Evolutionary conservation across 1,284 basidiomycete species (phyloP), one percentile per base, ranked within the genome.

Genomic region (Irpex sp.): DNA sequence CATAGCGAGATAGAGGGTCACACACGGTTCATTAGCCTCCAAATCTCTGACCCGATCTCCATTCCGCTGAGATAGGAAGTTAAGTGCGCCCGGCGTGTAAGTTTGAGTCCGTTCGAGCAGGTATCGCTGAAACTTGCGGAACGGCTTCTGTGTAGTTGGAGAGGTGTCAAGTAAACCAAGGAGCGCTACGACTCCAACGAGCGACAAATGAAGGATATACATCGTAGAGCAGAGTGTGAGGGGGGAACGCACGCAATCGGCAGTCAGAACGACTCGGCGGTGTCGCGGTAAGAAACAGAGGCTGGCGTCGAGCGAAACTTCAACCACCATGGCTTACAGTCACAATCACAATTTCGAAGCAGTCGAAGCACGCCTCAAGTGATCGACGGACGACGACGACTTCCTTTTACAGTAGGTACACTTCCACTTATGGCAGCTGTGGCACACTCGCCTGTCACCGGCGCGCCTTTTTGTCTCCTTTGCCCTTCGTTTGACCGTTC

Each of bases 381-480:
- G 15, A 31, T 13, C 9, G 33, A 55, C 17, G 53, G 11, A 55
- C n/a, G 15, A 55, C 53, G 33, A 8, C 31, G 33, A 35, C 53
- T 55, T 55, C 53, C 53, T 55, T 26, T 55, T 55, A 55, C 8
- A 35, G 53, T 33, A 55, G 53, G 19, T 11, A 55, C 26, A 55
- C 19, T 31, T 55, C 53, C 33, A 17, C 19, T 17, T 55, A 15
- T 21, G 33, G 53, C 7, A 55, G 31, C 13, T 55, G 26, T 13
- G 53, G 19, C 53, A 35, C 13, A 15, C 19, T 33, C 19, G 13
- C 7, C 11, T 55, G 33, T 43, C 36, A 62, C n/a, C 47, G 61
- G 17, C 56, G 26, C 5, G 56, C 55, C 37, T 58, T 62, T n/a
- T 62, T 62, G 37, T 43, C 57, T 8, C 57, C 39, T n/a, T 31